Base-by-base conservation (phyloP, 371 early-diverging fungal species). In the Gilbertella persicaria region DNA sequence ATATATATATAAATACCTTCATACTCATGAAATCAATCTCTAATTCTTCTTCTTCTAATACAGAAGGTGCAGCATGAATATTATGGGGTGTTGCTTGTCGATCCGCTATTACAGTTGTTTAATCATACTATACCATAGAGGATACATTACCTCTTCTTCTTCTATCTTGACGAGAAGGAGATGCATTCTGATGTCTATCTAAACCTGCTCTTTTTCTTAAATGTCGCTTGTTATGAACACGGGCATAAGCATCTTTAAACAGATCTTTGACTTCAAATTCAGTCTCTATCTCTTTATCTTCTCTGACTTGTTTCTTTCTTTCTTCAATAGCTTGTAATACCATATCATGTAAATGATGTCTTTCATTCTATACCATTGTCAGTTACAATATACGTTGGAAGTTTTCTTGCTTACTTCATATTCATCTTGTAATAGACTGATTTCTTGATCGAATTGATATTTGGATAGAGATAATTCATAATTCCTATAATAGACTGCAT, bases 1-100 rank as follows among this genome's bases (percentile, higher is more conserved):
- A 28, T 9, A 4, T 28, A 5, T 4, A 28, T 4, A 28, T 5
- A 5, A 28, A 19, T 56, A 62, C 63, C 54, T 59, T 64, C 60
- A 64, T 64, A 12, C 29, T 50, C 14, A 55, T 41, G 21, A 59
- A 59, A 17, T 64, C 64, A 33, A 56, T 16, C 45, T 59, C 60
- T 46, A 64, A 29, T 48, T 64, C 64, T 33, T 64, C 64, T 45
- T 64, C 55, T 52, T 64, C 64, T 19, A 42, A n/a, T 10, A 55
- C 26, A 25, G 52, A 35, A 2, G 60, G 55, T 20, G 19, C 17
- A 8, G 64, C 55, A 52, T 64, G 59, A 30, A 64, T 64, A 40
- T 59, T 59, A 47, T 64, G 52, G 3, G 47, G 64, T 0, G 52
- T 54, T 6, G 51, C 29, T 39, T 46, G 50, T 37, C 64, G 51